These are phyloP conservation scores for Herpotrichia juniperi DNA, from an alignment of 2,329 filamentous ascomycete species.

Conservation along the genomic window DNA sequence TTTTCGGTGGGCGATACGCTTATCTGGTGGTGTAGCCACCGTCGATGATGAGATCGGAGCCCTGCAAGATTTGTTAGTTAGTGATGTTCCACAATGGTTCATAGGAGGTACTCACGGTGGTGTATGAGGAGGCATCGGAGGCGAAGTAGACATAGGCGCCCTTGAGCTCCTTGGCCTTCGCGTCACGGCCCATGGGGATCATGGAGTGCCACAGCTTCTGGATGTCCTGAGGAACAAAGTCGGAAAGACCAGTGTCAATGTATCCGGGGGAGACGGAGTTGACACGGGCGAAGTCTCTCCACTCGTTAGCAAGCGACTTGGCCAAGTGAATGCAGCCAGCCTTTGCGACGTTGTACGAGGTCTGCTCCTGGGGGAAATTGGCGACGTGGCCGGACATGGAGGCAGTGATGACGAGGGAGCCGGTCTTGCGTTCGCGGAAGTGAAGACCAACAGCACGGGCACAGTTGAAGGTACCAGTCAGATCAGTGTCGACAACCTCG, in stretches of 20 bases:
- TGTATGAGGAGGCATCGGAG: slow-evolving; percentile 82
- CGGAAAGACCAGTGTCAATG: slow-evolving; percentile 70
- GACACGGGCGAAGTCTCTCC: slow-evolving; percentile 71
- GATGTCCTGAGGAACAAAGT: slow-evolving; percentile 70
- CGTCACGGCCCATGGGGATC: slow-evolving; percentile 81
- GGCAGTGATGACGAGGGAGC: slow-evolving; percentile 70
- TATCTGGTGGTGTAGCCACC: slow-evolving; percentile 67
- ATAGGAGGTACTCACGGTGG: slow-evolving; percentile 60
- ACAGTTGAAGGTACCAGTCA: slow-evolving; percentile 87
- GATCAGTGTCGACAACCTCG: slow-evolving; percentile 81
- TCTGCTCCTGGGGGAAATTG: slow-evolving; percentile 78
- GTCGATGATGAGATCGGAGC: slow-evolving; percentile 75
- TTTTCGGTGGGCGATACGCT: slow-evolving; percentile 22
- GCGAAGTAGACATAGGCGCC: slow-evolving; percentile 83
- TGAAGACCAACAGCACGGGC: slow-evolving; percentile 87
- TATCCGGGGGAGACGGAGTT: slow-evolving; percentile 73
- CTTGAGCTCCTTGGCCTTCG: slow-evolving; percentile 76
- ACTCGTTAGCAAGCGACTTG: slow-evolving; percentile 70
- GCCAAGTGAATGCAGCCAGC: slow-evolving; percentile 71
- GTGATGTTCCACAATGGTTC: slow-evolving; percentile 24
- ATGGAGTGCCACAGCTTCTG: slow-evolving; percentile 78
- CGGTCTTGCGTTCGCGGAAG: slow-evolving; percentile 69
- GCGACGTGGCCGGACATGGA: slow-evolving; percentile 81
- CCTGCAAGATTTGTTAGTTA: slow-evolving; percentile 43
- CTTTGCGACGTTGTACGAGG: slow-evolving; percentile 59